Conservation (phyloP, 345 rosid species). For the Tarenaya hassleriana region DNA sequence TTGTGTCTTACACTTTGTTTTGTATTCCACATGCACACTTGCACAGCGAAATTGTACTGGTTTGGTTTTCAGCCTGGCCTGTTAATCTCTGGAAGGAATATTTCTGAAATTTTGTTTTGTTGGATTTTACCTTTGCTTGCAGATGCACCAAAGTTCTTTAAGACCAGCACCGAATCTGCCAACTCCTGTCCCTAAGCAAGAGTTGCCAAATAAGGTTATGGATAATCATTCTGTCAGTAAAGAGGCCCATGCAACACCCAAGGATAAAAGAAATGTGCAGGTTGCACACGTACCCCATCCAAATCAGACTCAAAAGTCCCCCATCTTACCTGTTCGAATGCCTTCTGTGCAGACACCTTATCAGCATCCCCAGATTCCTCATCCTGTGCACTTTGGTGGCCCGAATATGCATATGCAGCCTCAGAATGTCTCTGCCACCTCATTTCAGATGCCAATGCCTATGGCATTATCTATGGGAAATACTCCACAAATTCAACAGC, state of each 20-base stretch:
- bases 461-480: conserved; percentile 61
- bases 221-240: conserved; percentile 39
- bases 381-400: conserved; percentile 52
- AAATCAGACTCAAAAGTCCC: conserved; percentile 53
- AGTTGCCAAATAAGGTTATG: conserved; percentile 42
- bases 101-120: conserved; percentile 3
- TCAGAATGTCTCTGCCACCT: conserved; percentile 45
- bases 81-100: background rate
- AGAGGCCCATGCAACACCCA: conserved; percentile 39
- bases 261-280: conserved; percentile 51
- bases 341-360: conserved; percentile 61
- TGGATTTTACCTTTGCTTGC: conserved; percentile 28
- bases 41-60: conserved; percentile 7
- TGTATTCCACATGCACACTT: conserved; percentile 8
- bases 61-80: background rate
- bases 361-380: conserved; percentile 64
- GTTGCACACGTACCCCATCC: conserved; percentile 36
- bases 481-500: conserved; percentile 63
- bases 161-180: conserved; percentile 50
- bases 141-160: conserved; percentile 61
- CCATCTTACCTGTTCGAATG: conserved; percentile 45
- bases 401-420: conserved; percentile 73
- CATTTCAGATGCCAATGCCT: conserved; percentile 71
- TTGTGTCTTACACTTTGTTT: conserved; percentile 12
- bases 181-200: conserved; percentile 49